These are phyloP conservation scores for Annulohypoxylon moriforme DNA, from an alignment of 495 filamentous ascomycete species.

Conservation along the genomic window DNA sequence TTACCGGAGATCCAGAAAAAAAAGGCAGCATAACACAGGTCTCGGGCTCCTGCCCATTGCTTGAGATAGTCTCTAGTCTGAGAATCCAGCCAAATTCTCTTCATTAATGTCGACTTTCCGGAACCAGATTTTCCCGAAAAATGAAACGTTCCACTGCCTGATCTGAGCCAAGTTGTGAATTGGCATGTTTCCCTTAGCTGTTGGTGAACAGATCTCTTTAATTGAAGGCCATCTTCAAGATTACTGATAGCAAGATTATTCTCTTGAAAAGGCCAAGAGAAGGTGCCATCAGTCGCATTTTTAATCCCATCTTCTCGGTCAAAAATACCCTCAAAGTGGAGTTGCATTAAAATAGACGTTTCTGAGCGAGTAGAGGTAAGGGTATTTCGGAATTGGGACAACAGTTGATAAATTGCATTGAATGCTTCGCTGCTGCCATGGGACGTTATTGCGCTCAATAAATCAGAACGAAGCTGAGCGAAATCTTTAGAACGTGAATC, in stretches of 20 bases:
- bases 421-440: neutral
- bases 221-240: neutral
- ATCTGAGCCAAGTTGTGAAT: neutral
- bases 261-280: neutral
- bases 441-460: neutral
- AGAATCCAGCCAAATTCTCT: neutral
- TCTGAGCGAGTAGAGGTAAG: neutral
- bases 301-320: neutral
- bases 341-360: neutral
- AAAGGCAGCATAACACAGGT: neutral
- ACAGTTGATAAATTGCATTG: neutral
- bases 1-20: neutral
- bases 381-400: neutral
- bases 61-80: neutral
- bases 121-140: neutral
- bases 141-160: neutral
- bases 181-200: too few relatives aligned
- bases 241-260: neutral
- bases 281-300: neutral
- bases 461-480: neutral
- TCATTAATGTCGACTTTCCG: slow-evolving; percentile 4
- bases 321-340: neutral
- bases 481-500: neutral
- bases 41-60: neutral
- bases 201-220: neutral